Base-by-base conservation (phyloP, 2,329 filamentous ascomycete species). In the Epichloe uncinata region DNA sequence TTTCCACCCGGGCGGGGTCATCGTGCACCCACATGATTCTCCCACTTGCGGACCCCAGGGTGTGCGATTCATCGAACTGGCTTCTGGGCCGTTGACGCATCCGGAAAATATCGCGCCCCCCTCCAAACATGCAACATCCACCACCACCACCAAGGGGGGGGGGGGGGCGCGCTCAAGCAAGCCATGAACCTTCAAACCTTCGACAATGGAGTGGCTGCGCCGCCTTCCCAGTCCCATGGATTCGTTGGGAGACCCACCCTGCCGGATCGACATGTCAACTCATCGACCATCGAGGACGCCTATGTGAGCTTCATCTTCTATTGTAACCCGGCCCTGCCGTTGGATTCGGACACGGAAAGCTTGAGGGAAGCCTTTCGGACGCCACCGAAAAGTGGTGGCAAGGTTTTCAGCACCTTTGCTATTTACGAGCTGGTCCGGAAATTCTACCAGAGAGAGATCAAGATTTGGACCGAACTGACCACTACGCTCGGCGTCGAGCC, bases 381-480 rank as follows among this genome's bases (percentile, higher is more conserved):
- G 30, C 87, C 87, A 2, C 90, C 90, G 4, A 88, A 84, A 61
- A 95, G 88, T 62, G 89, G 91, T 58, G 87, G 87, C 53, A 94
- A 95, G 66, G 81, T 74, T 52, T 96, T 95, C 63, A 85, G 81
- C 60, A 85, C 85, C 0, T 94, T 80, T 64, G 73, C 73, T 7
- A 71, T 96, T 18, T 95, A 82, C 63, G 77, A 87, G 60, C 74
- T 96, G 48, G 87, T 96, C 60, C 74, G 78, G 55, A 83, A 84
- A 64, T 78, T 94, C 48, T 85, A 94, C 56, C 70, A 72, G 20
- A 90, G 87, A 61, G 87, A 95, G 60, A 82, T 96, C 64, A 93
- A 90, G 66, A 95, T 89, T 0, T 96, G 90, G 90, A 87, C 85
- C 40, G 87, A 95, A 63, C 64, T 96, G 57, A 90, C 87, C 0